Conservation (phyloP, 2,329 filamentous ascomycete genomes). For the Fusarium sp. region DNA sequence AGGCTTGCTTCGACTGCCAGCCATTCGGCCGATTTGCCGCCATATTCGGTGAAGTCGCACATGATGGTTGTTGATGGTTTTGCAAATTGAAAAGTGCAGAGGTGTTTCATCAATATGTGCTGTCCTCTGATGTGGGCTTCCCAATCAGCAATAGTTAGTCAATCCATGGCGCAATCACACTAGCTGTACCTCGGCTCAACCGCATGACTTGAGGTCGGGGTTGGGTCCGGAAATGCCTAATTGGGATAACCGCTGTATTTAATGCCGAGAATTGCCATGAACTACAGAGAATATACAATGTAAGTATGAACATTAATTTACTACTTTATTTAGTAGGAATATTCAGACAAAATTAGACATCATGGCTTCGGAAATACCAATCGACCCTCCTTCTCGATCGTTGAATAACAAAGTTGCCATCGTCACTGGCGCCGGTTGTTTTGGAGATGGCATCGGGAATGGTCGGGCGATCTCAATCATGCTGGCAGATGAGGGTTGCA, state of each 20-base stretch:
- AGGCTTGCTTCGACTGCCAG: constrained; percentile 48
- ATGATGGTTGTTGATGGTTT: background rate
- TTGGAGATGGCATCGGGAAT: constrained; percentile 69
- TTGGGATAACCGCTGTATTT: constrained; percentile 3
- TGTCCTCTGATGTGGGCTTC: background rate
- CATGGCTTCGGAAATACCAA: constrained; percentile 21
- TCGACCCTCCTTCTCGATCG: constrained; percentile 26
- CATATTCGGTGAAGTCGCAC: constrained; percentile 52
- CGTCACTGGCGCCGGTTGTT: constrained; percentile 68
- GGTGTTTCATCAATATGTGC: background rate
- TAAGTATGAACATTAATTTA: background rate
- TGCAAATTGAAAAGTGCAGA: background rate
- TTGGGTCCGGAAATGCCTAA: background rate
- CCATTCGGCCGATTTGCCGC: constrained; percentile 58
- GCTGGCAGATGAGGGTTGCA: constrained; percentile 67
- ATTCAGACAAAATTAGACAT: background rate
- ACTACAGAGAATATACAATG: background rate
- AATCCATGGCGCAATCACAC: background rate
- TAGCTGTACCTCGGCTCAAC: background rate
- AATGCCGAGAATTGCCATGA: background rate
- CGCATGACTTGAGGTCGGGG: background rate
- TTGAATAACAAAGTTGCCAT: constrained; percentile 58
- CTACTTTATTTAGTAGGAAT: too few relatives aligned
- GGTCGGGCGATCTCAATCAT: constrained; percentile 68
- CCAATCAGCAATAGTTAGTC: background rate